A percentile compares a stretch with the other conserved stretches of the same genome.
Conservation (phyloP, 768 basidiomycete genomes). For the Trametes maxima region DNA sequence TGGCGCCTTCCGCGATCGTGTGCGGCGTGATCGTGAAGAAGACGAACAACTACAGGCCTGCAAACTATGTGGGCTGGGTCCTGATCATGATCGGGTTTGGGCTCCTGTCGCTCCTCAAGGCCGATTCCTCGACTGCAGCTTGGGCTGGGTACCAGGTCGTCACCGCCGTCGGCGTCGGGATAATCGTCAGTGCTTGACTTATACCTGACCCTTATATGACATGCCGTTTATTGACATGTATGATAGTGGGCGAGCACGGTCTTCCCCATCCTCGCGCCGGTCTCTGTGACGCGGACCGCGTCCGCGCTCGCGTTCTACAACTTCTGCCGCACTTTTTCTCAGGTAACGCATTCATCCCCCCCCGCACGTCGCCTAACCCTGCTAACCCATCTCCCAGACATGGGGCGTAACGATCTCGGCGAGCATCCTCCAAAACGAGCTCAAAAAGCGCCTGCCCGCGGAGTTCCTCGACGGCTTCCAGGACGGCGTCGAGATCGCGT, state of each 20-base stretch:
- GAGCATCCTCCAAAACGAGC: conserved; percentile 54
- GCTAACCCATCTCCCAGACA: conserved; percentile 32
- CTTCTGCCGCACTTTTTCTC: conserved; percentile 31
- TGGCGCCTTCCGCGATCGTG: conserved; percentile 34
- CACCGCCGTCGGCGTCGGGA: conserved; percentile 21
- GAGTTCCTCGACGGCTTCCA: conserved; percentile 39
- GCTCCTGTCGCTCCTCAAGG: conserved; percentile 36
- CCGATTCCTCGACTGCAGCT: not conserved
- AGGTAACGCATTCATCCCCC: conserved; percentile 17
- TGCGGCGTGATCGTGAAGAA: conserved; percentile 29
- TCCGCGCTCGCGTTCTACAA: conserved; percentile 38
- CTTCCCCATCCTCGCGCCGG: conserved; percentile 32
- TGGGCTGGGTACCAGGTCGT: conserved; percentile 19
- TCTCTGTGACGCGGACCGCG: conserved; percentile 36
- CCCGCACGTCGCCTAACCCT: not conserved
- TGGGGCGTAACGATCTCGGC: conserved; percentile 57
- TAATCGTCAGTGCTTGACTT: conserved; percentile 13
- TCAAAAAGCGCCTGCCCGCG: conserved; percentile 43
- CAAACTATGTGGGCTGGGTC: conserved; percentile 41
- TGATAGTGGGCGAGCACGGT: conserved; percentile 22
- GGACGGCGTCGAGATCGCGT: conserved; percentile 44
- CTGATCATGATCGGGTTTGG: conserved; percentile 38
- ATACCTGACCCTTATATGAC: not conserved
- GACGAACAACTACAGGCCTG: conserved; percentile 35
- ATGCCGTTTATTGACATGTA: not conserved